Base-by-base conservation (phyloP, 495 filamentous ascomycete species). In the Pyronema domesticum region DNA sequence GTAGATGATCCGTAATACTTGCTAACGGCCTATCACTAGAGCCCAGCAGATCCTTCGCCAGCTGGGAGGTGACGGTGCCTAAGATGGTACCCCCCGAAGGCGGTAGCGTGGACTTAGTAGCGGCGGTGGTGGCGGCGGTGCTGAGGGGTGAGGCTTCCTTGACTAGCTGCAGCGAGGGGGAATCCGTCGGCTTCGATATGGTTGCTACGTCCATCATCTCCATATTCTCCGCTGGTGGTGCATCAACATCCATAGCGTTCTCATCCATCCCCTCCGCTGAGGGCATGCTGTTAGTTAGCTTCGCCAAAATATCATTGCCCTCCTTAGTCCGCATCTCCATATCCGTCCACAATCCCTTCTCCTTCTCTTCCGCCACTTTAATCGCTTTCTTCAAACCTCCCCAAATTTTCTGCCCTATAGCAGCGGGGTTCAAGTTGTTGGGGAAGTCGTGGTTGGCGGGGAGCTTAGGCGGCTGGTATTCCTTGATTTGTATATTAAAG, bases 11-110 rank as follows among this genome's bases (percentile, higher is more conserved):
- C 9, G 30, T 54, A 46, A 40, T 54, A 19, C 11, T 46, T 54
- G 15, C 30, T 18, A 46, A 15, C n/a, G 6, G 8, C 14, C 14
- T 54, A 34, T 50, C 47, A 18, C 18, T 17, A 1, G 47, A 50
- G 13, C 47, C 30, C 1, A 50, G 18, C 1, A 34, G n/a, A 3
- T 36, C 47, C n/a, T 36, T 36, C 6, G 47, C 47, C 1, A 50
- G 34, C 7, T 9, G 10, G 3, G 1, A 75, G n/a, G 37, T 72
- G 7, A 78, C 80, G 61, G 94, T 89, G 5, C 75, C 68, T n/a
- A 81, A 62, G 1, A 85, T 81, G 1, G 82, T 83, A 2, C 80
- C 81, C 66, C 91, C 93, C 55, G 71, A 79, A 34, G 85, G 80
- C 47, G 36, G 17, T 1, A 17, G 1, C 3, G 7, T 3, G 7